Base-by-base conservation (phyloP, 2,329 filamentous ascomycete species). In the Eutypa lata region DNA sequence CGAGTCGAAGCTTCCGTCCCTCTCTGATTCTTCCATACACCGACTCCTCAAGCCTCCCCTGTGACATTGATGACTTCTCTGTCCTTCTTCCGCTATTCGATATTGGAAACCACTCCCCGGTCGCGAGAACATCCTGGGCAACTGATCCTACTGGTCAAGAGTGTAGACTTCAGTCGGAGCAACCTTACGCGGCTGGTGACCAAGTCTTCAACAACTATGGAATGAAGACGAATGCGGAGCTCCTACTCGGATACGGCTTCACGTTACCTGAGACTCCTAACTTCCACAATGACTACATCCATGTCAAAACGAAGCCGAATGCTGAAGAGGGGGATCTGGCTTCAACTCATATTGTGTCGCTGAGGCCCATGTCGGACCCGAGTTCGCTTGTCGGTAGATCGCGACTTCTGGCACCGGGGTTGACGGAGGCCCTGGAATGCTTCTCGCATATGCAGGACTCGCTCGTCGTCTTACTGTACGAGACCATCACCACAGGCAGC, bases 61-160 rank as follows among this genome's bases (percentile, higher is more conserved):
- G 76, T 48, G 66, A 70, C 5, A 65, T 76, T 3, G 82, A 87
- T 49, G 81, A 84, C 60, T 86, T 89, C 53, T 87, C 86, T 1
- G 77, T 90, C 7, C 73, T 91, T 5, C 74, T 90, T 33, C 88
- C 88, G 1, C 73, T 90, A 3, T 80, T 90, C 52, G 88, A 91
- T 64, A 76, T 91, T 26, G 83, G 82, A 11, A 91, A 91, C 63
- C 88, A 91, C 64, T 80, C 81, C 49, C 84, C 86, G 47, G 71
- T 79, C 19, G 78, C 84, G 0, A 71, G 77, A 42, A 59, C 59
- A n/a, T 22, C 57, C 3, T 91, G 88, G 88, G 73, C 79, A 22
- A 73, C 77, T 2, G 67, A 77, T 21, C 69, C 76, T 11, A 63
- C 70, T 7, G 55, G 60, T 3, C 58, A 59, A 14, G 46, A 58